These are phyloP conservation scores for Moringa oleifera DNA, from an alignment of 345 rosid genomes.

Conservation along the genomic window DNA sequence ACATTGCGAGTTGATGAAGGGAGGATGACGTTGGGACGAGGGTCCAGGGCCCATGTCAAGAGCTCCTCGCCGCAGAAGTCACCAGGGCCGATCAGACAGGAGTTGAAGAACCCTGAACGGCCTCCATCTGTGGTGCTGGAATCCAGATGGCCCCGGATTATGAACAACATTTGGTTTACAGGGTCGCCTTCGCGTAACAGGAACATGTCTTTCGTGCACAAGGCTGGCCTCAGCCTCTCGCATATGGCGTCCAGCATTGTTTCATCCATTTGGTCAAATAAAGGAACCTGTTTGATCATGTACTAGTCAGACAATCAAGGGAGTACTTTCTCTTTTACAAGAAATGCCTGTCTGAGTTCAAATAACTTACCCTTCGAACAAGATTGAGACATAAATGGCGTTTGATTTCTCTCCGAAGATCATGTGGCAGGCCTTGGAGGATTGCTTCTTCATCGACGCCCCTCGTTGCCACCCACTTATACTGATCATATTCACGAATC, in stretches of 20 bases:
- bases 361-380: conserved; percentile 37
- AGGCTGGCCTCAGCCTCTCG: conserved; percentile 43
- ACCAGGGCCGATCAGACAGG: conserved; percentile 40
- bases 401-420: conserved; percentile 48
- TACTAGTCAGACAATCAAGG: no score
- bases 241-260: conserved; percentile 53
- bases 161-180: conserved; percentile 50
- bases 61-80: conserved; percentile 62
- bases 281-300: conserved; percentile 30
- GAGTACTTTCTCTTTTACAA: neutral
- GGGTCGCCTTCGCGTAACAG: conserved; percentile 51
- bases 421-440: conserved; percentile 40
- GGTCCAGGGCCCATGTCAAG: conserved; percentile 51
- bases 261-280: conserved; percentile 53
- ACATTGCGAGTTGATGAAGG: conserved; percentile 56
- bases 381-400: conserved; percentile 62
- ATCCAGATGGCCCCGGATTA: conserved; percentile 42
- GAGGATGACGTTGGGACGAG: conserved; percentile 32
- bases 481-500: conserved; percentile 42
- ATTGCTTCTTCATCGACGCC: conserved; percentile 59
- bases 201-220: conserved; percentile 26
- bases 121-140: conserved; percentile 53
- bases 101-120: conserved; percentile 44
- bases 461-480: conserved; percentile 45
- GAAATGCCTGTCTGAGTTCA: no score